Conservation (phyloP, 108 stramenopile genomes). For the Poteriospumella lacustris region DNA sequence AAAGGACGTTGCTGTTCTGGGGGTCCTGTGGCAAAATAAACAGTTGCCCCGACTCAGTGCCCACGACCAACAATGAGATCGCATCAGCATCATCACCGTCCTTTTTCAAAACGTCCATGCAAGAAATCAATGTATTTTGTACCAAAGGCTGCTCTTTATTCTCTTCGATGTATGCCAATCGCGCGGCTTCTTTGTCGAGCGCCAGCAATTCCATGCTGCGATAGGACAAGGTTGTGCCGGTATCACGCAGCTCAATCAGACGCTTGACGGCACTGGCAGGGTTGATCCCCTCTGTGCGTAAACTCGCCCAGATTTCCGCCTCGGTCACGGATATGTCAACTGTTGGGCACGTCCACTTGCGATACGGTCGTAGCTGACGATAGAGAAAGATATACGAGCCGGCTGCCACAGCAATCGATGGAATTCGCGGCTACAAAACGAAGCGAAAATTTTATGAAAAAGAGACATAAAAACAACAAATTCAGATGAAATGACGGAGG, state of each 20-base stretch:
- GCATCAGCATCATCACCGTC: constrained; percentile 30
- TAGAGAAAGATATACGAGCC: constrained; percentile 53
- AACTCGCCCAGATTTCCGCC: background rate
- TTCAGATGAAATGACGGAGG: background rate
- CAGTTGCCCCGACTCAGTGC: constrained; percentile 51
- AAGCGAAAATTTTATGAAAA: too few species aligned
- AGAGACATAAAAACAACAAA: background rate
- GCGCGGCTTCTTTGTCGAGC: background rate
- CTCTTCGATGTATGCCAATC: background rate
- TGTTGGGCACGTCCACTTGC: constrained; percentile 35
- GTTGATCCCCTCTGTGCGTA: background rate
- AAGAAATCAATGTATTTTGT: constrained; percentile 44
- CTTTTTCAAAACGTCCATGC: constrained; percentile 44
- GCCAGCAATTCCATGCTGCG: constrained; percentile 18
- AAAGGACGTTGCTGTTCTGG: constrained; percentile 20
- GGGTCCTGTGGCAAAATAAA: constrained; percentile 47
- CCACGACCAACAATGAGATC: constrained; percentile 40
- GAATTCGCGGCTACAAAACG: constrained; percentile 27
- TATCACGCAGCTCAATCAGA: background rate
- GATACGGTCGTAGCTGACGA: constrained; percentile 49
- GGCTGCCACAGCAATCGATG: constrained; percentile 48
- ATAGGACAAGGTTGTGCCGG: background rate
- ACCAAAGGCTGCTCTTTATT: constrained; percentile 20
- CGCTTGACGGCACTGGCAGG: background rate
- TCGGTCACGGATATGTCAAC: background rate